Conservation (phyloP, 352 stramenopile genomes). For the Globisporangium irregulare region DNA sequence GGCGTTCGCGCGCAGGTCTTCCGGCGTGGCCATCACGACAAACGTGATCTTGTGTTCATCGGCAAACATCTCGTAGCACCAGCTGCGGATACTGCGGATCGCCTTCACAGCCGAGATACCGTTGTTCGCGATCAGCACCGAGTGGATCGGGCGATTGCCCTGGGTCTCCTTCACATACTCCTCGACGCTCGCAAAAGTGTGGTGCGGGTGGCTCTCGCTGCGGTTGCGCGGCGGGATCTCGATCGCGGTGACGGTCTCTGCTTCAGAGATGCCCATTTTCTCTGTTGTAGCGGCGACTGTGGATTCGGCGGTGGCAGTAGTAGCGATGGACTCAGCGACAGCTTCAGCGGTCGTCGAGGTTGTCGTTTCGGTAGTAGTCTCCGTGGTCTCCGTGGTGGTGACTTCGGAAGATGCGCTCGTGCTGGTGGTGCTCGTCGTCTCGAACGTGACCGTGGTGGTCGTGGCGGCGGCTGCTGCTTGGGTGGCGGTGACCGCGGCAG, state of each 20-base stretch:
- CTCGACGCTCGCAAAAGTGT: constrained; percentile 88
- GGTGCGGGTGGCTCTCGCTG: constrained; percentile 55
- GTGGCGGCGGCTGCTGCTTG: not conserved
- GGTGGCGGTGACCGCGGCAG: constrained; percentile 5
- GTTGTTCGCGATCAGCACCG: constrained; percentile 99
- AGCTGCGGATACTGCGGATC: constrained; percentile 98
- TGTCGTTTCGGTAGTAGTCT: constrained; percentile 5
- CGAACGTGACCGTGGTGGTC: not conserved
- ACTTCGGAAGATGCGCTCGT: constrained; percentile 5
- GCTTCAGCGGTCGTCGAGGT: constrained; percentile 10
- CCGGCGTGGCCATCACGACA: constrained; percentile 99
- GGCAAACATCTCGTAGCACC: constrained; percentile 98
- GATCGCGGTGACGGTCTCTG: not conserved
- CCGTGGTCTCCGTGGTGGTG: constrained; percentile 6
- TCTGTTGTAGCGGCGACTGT: not conserved
- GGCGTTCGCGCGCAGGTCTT: constrained; percentile 98
- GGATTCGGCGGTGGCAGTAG: not conserved
- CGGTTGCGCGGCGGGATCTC: constrained; percentile 29
- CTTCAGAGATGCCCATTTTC: constrained; percentile 4
- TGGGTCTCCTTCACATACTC: constrained; percentile 92
- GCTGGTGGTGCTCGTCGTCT: not conserved
- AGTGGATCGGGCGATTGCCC: constrained; percentile 91
- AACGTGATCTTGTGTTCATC: constrained; percentile 94
- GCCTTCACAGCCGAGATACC: constrained; percentile 99
- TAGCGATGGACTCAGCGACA: not conserved